Conservation (phyloP, 495 filamentous ascomycete genomes). For the Podospora fimiseda region DNA sequence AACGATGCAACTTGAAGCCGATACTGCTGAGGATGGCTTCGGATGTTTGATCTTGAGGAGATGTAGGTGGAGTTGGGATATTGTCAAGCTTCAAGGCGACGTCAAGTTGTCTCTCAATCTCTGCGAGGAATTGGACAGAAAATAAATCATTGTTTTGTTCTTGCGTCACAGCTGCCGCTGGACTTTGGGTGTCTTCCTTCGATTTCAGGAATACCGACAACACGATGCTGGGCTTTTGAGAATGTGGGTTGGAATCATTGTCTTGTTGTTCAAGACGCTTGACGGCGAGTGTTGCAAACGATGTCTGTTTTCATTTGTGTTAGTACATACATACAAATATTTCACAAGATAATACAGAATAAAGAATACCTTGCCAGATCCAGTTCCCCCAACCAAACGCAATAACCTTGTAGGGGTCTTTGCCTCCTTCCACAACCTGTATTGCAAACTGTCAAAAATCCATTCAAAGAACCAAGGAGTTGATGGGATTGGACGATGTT, state of each 20-base stretch:
- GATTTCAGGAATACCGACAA: not conserved
- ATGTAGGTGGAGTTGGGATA: not conserved
- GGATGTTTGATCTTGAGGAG: not conserved
- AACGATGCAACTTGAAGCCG: not conserved
- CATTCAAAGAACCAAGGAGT: conserved; percentile 5
- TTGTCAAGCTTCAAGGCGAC: not conserved
- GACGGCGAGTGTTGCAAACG: not conserved
- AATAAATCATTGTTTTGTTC: not conserved
- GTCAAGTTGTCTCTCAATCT: not conserved
- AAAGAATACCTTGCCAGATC: not conserved
- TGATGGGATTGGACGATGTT: not conserved
- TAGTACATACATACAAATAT: too few relatives aligned
- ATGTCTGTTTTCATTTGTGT: too few relatives aligned
- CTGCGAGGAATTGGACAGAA: not conserved
- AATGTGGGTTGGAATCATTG: not conserved
- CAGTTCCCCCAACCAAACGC: not conserved
- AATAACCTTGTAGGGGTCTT: not conserved
- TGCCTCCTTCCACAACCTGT: conserved; percentile 1
- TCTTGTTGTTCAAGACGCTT: not conserved
- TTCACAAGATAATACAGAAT: too few relatives aligned
- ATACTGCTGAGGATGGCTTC: not conserved
- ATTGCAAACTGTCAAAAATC: conserved; percentile 1
- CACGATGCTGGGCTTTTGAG: not conserved
- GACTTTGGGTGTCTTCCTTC: not conserved
- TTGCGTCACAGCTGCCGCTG: not conserved